A percentile compares a stretch with the other conserved stretches of the same genome.
phyloP scores from a whole-genome alignment of 176 grass and related monocot species.

The Puya raimondii region DNA sequence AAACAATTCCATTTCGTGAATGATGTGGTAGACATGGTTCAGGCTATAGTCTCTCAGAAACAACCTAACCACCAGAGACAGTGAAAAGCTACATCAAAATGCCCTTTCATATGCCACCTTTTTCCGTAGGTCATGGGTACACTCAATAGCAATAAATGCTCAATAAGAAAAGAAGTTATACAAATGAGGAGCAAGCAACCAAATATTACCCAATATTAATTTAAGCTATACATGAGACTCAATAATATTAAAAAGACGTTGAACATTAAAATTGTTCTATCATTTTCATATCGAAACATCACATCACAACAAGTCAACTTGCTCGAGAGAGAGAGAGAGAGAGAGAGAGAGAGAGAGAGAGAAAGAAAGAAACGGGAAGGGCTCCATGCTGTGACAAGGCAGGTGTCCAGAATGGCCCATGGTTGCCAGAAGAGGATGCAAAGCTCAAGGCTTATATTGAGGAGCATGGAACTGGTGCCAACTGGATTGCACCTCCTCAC shows the following conservation, averaged over 20 bases:
- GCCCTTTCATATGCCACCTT: no score
- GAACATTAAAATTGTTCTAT: conserved; percentile 26
- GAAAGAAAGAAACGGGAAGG: conserved; percentile 45
- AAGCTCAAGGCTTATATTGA: conserved; percentile 87
- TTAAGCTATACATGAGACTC: conserved; percentile 7
- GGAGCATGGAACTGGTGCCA: conserved; percentile 67
- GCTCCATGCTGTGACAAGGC: conserved; percentile 90
- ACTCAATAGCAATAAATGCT: no score
- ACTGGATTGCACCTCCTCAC: conserved; percentile 80
- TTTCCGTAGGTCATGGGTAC: no score
- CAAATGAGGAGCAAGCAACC: no score
- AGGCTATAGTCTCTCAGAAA: no score
- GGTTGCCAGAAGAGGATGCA: conserved; percentile 83
- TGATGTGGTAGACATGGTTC: no score
- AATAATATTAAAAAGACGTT: conserved; percentile 19
- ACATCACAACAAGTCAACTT: conserved; percentile 30
- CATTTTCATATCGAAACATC: conserved; percentile 22
- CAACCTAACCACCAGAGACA: no score
- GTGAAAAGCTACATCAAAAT: no score
- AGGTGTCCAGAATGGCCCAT: conserved; percentile 76
- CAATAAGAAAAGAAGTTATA: no score
- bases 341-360: background rate
- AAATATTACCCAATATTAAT: background rate
- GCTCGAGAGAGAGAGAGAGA: background rate
- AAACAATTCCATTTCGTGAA: no score